phyloP scores from a whole-genome alignment of 1,139 yeast species.

The Geotrichum restrictum region DNA sequence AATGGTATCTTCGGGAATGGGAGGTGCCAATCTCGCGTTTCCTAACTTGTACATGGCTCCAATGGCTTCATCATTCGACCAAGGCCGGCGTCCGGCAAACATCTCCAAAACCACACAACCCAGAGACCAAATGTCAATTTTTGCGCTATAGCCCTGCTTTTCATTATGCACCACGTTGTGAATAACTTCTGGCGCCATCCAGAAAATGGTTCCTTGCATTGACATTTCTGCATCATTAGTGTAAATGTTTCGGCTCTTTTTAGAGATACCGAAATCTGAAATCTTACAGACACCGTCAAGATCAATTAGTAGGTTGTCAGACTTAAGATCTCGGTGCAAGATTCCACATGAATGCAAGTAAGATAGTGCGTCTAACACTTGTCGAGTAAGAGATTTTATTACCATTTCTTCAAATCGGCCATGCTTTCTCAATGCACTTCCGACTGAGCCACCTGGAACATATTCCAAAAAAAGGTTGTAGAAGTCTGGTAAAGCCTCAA shows the following conservation, averaged over 20 bases:
- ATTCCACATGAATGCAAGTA: conserved; percentile 86
- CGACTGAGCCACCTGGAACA: conserved; percentile 97
- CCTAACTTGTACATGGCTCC: conserved; percentile 59
- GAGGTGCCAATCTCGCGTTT: conserved; percentile 80
- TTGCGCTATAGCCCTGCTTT: conserved; percentile 93
- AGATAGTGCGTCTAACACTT: conserved; percentile 76
- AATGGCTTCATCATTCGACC: conserved; percentile 52
- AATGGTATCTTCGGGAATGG: conserved; percentile 82
- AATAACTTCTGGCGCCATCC: conserved; percentile 99
- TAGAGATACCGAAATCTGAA: conserved; percentile 95
- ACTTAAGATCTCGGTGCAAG: conserved; percentile 90
- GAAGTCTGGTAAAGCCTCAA: conserved; percentile 69
- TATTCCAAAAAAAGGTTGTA: conserved; percentile 88
- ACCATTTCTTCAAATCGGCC: conserved; percentile 82
- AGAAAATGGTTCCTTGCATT: conserved; percentile 95
- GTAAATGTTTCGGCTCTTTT: conserved; percentile 79
- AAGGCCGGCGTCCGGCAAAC: conserved; percentile 60
- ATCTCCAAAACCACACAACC: conserved; percentile 97
- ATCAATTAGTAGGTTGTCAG: conserved; percentile 85
- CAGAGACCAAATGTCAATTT: conserved; percentile 67
- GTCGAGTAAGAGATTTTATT: conserved; percentile 69
- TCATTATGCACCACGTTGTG: conserved; percentile 70
- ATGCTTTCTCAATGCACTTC: conserved; percentile 74
- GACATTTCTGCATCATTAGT: conserved; percentile 93
- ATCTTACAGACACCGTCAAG: conserved; percentile 93